Evolutionary conservation across 352 stramenopile species (phyloP).

Genomic region (Peronosclerospora sorghi): DNA sequence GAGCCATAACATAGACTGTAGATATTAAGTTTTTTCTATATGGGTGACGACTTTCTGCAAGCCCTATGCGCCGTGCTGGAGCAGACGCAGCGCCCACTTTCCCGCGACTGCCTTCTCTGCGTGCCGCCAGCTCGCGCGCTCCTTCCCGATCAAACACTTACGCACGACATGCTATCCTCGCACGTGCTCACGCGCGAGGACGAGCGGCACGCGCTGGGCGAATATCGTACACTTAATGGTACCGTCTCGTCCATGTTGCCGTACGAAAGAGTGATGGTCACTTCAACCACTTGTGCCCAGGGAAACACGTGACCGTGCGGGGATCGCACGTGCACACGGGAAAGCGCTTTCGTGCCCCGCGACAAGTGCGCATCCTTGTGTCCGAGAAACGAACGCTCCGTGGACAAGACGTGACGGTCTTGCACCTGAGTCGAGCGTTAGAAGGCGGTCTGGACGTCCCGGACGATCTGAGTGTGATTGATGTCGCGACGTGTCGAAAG

Average conservation of each 20-base stretch:
- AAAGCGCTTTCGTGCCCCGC: constrained; percentile 33
- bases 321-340: constrained; percentile 47
- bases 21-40: too few species aligned
- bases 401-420: constrained; percentile 42
- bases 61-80: constrained; percentile 31
- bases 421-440: constrained; percentile 63
- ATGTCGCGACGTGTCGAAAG: constrained; percentile 54
- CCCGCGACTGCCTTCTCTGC: constrained; percentile 45
- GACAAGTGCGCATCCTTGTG: constrained; percentile 63
- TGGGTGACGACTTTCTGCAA: constrained; percentile 35
- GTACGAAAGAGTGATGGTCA: constrained; percentile 9
- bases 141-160: constrained; percentile 24
- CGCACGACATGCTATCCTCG: constrained; percentile 35
- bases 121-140: constrained; percentile 55
- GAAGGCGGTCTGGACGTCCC: constrained; percentile 50
- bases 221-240: constrained; percentile 66
- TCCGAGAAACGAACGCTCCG: constrained; percentile 47
- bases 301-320: constrained; percentile 38
- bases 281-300: constrained; percentile 19
- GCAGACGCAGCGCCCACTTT: constrained; percentile 42
- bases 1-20: too few species aligned
- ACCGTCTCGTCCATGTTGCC: neutral
- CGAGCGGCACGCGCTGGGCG: constrained; percentile 15
- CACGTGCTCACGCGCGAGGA: constrained; percentile 40
- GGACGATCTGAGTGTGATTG: constrained; percentile 63